Evolutionary conservation across 805 yeast species (phyloP), one percentile per base, ranked within the genome.

Genomic region (Nakazawaea populi): DNA sequence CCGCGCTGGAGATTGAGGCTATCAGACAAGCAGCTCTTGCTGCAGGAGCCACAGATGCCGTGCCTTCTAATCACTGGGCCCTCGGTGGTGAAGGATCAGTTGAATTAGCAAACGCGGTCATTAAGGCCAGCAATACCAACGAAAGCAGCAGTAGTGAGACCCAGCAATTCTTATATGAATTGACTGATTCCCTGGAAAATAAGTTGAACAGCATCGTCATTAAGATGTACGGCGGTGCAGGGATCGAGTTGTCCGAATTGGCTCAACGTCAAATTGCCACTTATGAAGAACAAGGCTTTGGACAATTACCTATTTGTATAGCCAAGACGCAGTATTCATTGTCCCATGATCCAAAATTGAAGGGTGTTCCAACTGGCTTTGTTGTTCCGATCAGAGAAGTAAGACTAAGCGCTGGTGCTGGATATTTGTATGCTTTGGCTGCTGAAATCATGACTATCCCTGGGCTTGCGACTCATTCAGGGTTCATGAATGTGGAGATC

Each of bases 391-490:
- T 87, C 58, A 77, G 92, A 71, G 95, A 87, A 58, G 83, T 87
- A 52, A 78, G 88, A 64, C 77, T 84, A 58, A 90, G 91, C 68
- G 92, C 92, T 42, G 95, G 95, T 69, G 94, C 94, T 38, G 94
- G 94, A 4, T 87, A 87, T 68, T 74, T 87, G 67, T 87, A 86
- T 62, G 94, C 92, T 5, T 74, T 87, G 60, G 94, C 95, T 5
- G 94, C 89, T 49, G 91, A 86, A 67, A 87, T 87, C 61, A 88
- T 83, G 74, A 87, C 95, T 43, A 87, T 87, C 60, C 95, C 95
- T 31, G 94, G 95, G 54, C 75, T 87, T 65, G 88, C 94, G 52
- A 87, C 95, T 4, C 87, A 85, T 63, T 82, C 88, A 65, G 94
- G 95, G 40, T 87, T 83, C 70, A 87, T 87, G 92, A 85, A 87